phyloP scores from a whole-genome alignment of 163 green algal species.

The Smithsoniella earleae region DNA sequence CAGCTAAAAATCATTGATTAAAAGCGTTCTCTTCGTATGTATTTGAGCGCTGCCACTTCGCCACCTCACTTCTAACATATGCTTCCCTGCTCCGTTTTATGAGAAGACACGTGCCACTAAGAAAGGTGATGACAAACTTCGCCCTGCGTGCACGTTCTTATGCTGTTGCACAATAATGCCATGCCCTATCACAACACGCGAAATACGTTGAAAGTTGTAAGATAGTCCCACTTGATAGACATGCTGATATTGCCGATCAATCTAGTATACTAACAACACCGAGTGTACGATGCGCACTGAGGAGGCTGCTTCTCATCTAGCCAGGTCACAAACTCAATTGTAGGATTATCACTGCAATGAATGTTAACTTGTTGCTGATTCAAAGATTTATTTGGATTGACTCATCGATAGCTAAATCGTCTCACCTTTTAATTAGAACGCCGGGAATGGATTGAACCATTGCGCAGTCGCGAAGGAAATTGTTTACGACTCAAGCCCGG shows the following conservation, averaged over 20 bases:
- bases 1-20: neutral
- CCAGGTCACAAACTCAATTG: constrained; percentile 11
- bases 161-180: neutral
- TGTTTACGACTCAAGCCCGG: too few species aligned
- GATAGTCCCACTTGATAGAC: neutral
- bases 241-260: neutral
- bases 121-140: neutral
- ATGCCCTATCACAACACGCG: neutral
- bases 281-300: neutral
- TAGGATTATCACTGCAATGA: constrained; percentile 26
- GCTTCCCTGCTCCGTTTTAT: neutral
- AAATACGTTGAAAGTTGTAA: neutral
- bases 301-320: constrained; percentile 24
- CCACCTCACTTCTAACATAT: neutral
- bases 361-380: too few species aligned
- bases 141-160: neutral
- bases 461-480: too few species aligned
- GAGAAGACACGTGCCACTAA: neutral
- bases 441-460: too few species aligned
- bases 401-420: too few species aligned
- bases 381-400: too few species aligned
- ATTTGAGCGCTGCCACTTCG: constrained; percentile 26
- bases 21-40: constrained; percentile 9
- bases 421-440: too few species aligned
- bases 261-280: neutral